Percentiles rank a stretch among this genome's conserved stretches.
phyloP scores from a whole-genome alignment of 2,329 filamentous ascomycete species.

The Coniochaeta sp. region DNA sequence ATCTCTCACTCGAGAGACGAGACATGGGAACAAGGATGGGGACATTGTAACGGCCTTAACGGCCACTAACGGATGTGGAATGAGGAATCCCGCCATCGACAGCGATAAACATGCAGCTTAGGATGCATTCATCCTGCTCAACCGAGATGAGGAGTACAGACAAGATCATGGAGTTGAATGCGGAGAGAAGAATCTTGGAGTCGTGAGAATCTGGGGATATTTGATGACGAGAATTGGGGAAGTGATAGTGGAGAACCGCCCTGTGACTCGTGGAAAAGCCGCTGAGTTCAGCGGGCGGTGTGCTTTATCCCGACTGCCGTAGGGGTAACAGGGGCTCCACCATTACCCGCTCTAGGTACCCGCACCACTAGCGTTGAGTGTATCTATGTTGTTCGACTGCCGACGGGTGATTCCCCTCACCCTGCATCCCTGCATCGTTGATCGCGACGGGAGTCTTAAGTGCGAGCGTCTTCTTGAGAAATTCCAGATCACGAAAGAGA shows the following conservation, averaged over 20 bases:
- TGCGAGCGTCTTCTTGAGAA: no score
- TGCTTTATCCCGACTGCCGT: slow-evolving; percentile 2
- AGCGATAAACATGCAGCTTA: not conserved
- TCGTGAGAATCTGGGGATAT: not conserved
- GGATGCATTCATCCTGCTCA: not conserved
- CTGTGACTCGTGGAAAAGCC: slow-evolving; percentile 1
- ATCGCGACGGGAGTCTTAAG: not conserved
- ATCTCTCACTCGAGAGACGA: not conserved
- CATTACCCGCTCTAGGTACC: not conserved
- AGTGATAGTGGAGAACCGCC: not conserved
- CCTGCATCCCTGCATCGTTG: not conserved
- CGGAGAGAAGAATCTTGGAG: not conserved
- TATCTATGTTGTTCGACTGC: not conserved
- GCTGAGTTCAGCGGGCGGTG: not conserved
- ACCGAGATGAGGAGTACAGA: not conserved
- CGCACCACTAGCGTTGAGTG: not conserved
- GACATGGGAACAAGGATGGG: not conserved
- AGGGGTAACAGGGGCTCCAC: not conserved
- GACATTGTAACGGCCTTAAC: not conserved
- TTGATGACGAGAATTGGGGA: not conserved
- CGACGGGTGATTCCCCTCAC: not conserved
- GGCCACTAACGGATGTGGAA: slow-evolving; percentile 1
- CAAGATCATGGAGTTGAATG: not conserved
- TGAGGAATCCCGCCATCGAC: not conserved
- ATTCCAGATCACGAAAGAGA: not conserved